Conservation (phyloP, 2,329 filamentous ascomycete genomes). For the Thielaviopsis euricoi region DNA sequence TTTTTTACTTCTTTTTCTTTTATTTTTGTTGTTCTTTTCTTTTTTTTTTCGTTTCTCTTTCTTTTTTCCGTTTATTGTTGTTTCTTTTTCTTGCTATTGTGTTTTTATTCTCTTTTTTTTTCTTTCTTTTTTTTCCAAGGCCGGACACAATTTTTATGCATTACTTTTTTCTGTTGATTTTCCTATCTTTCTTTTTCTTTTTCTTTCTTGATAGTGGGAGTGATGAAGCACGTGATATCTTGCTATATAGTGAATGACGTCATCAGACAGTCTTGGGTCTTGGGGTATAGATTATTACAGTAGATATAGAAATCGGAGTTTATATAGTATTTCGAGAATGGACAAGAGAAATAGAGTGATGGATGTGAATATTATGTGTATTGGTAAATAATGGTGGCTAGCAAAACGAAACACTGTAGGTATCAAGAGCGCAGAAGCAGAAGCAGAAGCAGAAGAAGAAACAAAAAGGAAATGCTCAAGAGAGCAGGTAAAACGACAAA, state of each 20-base stretch:
- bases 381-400: background rate
- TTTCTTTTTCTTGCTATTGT: background rate
- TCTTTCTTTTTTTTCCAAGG: background rate
- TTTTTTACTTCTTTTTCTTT: background rate
- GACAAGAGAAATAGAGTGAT: background rate
- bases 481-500: background rate
- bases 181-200: background rate
- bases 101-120: conserved; percentile 9
- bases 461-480: background rate
- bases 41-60: background rate
- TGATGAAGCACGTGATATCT: background rate
- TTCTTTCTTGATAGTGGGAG: background rate
- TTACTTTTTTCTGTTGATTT: background rate
- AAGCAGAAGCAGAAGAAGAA: background rate
- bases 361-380: background rate
- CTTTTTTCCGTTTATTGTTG: background rate
- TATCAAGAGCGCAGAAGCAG: background rate
- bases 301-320: background rate
- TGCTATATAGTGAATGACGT: background rate
- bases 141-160: background rate
- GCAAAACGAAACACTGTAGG: background rate
- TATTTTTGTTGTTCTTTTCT: no score
- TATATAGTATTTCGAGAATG: no score
- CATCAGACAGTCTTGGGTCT: background rate
- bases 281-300: no score